Conservation (phyloP, 352 stramenopile species). For the Aphanomyces euteiches region DNA sequence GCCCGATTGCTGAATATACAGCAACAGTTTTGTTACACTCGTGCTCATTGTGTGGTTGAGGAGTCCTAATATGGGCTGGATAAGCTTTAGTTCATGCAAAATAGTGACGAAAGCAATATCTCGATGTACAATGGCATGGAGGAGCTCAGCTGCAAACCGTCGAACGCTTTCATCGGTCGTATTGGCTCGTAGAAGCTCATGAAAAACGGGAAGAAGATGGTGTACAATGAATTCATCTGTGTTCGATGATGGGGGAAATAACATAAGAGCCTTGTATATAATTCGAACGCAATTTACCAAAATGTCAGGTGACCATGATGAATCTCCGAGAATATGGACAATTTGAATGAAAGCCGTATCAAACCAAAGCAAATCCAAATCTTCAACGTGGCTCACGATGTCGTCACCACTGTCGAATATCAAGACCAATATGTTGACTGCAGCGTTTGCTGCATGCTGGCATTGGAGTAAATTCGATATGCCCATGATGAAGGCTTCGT, state of each 20-base stretch:
- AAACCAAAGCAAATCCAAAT: constrained; percentile 19
- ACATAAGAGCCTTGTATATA: constrained; percentile 9
- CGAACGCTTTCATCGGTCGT: not conserved
- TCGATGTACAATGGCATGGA: constrained; percentile 12
- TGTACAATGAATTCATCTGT: constrained; percentile 20
- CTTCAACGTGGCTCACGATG: constrained; percentile 10
- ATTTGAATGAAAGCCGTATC: constrained; percentile 11
- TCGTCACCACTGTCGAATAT: constrained; percentile 8
- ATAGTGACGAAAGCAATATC: constrained; percentile 18
- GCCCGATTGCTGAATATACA: not conserved
- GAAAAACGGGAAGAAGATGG: constrained; percentile 6
- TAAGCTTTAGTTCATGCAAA: constrained; percentile 14
- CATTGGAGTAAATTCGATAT: constrained; percentile 2
- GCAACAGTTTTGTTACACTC: constrained; percentile 20
- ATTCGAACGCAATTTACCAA: constrained; percentile 13
- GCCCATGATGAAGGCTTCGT: constrained; percentile 18
- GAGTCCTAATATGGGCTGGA: not conserved
- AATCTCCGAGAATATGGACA: not conserved
- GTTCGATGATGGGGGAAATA: constrained; percentile 5
- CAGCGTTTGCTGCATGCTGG: not conserved
- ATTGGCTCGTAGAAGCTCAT: not conserved
- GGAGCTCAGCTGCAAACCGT: constrained; percentile 21
- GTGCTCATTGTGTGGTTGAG: constrained; percentile 3
- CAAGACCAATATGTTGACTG: not conserved
- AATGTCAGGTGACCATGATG: constrained; percentile 2